Percentiles rank a stretch among this genome's conserved stretches.
Evolutionary conservation across 106 monocot species (phyloP).

Genomic region (Platanthera guangdongensis): DNA sequence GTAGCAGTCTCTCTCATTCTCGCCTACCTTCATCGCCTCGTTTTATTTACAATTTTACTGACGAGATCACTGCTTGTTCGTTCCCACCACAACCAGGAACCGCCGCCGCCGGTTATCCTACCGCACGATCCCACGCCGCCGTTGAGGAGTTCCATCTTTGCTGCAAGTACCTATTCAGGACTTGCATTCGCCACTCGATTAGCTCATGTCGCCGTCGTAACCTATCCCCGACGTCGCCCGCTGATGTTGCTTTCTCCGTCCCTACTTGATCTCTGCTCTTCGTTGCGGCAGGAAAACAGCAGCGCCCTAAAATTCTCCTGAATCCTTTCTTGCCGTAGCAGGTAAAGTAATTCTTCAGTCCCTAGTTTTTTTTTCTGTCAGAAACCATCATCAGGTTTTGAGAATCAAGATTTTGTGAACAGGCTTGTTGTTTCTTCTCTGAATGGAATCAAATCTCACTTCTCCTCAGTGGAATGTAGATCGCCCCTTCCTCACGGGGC

Average conservation of each 20-base stretch:
- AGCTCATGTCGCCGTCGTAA: neutral
- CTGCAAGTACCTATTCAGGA: neutral
- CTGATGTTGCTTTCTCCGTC: neutral
- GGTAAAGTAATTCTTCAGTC: neutral
- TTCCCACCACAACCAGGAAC: neutral
- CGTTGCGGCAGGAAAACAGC: neutral
- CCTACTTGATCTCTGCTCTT: neutral
- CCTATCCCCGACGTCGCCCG: neutral
- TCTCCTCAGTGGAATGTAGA: slow-evolving; percentile 80
- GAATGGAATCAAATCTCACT: slow-evolving; percentile 15
- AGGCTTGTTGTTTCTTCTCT: neutral
- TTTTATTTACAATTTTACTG: no score
- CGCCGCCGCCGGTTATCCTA: neutral
- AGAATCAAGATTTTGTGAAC: slow-evolving; percentile 1
- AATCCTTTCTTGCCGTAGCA: neutral
- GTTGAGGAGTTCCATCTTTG: neutral
- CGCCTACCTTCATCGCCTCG: no score
- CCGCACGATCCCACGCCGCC: neutral
- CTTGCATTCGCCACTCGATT: neutral
- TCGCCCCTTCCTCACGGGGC: slow-evolving; percentile 81
- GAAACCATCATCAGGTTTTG: neutral
- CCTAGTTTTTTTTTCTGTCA: neutral
- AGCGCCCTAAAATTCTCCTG: neutral
- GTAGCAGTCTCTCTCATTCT: no score
- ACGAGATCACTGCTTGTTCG: no score